Evolutionary conservation across 805 yeast species (phyloP).

Genomic region (Metschnikowia santaceciliae): DNA sequence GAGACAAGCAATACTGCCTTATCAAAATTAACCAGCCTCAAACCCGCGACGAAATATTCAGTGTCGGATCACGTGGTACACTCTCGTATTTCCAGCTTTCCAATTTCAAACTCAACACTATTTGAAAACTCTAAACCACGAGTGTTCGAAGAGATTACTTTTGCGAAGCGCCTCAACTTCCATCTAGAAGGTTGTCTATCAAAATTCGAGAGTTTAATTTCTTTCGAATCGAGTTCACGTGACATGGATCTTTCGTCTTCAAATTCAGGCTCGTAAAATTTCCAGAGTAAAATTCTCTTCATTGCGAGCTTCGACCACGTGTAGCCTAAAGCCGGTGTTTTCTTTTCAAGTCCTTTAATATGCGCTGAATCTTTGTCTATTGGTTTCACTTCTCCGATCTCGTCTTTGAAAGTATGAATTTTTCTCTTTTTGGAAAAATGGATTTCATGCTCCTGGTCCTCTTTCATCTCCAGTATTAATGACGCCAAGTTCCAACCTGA

Average conservation of each 20-base stretch:
- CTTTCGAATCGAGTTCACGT: background rate
- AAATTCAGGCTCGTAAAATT: constrained; percentile 9
- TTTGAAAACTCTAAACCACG: background rate
- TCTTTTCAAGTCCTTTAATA: constrained; percentile 6
- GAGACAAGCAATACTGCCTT: constrained; percentile 4
- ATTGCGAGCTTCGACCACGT: constrained; percentile 18
- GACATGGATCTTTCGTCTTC: background rate
- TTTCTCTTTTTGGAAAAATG: background rate
- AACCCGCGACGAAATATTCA: constrained; percentile 1
- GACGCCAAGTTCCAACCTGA: constrained; percentile 62
- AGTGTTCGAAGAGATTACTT: constrained; percentile 4
- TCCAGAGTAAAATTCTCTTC: constrained; percentile 16
- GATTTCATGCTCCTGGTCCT: background rate
- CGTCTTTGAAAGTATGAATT: background rate
- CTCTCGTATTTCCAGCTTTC: background rate
- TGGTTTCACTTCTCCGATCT: background rate
- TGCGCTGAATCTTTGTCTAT: no score
- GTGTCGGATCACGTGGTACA: background rate
- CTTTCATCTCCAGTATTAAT: background rate
- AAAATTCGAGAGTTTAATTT: no score
- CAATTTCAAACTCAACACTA: background rate
- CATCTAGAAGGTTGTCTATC: background rate
- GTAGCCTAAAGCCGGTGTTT: constrained; percentile 18
- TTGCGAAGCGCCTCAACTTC: constrained; percentile 6
- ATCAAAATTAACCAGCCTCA: background rate